Percentiles rank a stretch among this genome's conserved stretches.
These are phyloP conservation scores for Alternaria atra DNA, from an alignment of 2,329 filamentous ascomycete genomes.

Conservation along the genomic window DNA sequence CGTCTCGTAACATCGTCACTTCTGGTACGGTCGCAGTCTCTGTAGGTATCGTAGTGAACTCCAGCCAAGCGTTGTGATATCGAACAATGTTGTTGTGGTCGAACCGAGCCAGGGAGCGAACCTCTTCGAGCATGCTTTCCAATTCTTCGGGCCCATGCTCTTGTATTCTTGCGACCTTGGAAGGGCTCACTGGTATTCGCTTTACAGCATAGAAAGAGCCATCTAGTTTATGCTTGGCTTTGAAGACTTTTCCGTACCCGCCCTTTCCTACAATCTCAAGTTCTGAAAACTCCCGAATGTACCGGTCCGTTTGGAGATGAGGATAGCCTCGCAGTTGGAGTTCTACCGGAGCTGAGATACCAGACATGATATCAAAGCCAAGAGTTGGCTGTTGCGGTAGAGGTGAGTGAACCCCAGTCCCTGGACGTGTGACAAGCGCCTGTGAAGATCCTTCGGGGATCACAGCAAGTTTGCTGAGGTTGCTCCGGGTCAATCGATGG, in stretches of 20 bases:
- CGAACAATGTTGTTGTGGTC: conserved; percentile 73
- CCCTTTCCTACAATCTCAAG: conserved; percentile 68
- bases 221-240: conserved; percentile 69
- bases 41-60: conserved; percentile 49
- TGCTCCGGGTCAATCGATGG: conserved; percentile 37
- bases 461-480: conserved; percentile 34
- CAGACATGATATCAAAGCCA: conserved; percentile 24
- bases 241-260: conserved; percentile 71
- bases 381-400: conserved; percentile 22
- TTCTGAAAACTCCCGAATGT: conserved; percentile 45
- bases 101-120: conserved; percentile 68
- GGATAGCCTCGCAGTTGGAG: conserved; percentile 39
- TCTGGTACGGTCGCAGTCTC: conserved; percentile 16
- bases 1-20: conserved; percentile 21
- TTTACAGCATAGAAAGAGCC: conserved; percentile 71
- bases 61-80: conserved; percentile 72
- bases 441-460: conserved; percentile 32
- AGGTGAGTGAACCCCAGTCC: conserved; percentile 11
- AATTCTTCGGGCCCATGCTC: conserved; percentile 62
- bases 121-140: conserved; percentile 66
- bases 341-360: conserved; percentile 24
- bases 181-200: conserved; percentile 66
- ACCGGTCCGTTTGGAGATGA: conserved; percentile 44
- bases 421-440: conserved; percentile 32
- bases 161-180: conserved; percentile 62